Evolutionary conservation across 306 rosid genomes (phyloP).

Genomic region (Malus fusca): DNA sequence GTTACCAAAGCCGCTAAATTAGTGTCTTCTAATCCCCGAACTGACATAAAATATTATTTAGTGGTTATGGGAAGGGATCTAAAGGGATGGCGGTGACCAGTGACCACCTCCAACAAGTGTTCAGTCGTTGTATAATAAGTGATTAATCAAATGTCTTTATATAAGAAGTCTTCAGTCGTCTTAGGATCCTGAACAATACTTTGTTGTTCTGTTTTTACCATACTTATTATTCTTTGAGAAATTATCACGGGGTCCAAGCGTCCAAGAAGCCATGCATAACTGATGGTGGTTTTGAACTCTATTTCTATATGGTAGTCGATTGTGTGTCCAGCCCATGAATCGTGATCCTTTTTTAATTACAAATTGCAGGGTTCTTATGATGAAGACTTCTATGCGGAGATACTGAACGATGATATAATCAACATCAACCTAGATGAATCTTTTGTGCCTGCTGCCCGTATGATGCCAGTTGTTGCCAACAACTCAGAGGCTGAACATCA

Average conservation of each 20-base stretch:
- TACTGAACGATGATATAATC: conserved; percentile 76
- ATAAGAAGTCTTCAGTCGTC: not conserved
- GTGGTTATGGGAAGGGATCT: not conserved
- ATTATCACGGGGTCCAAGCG: not conserved
- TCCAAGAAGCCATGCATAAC: not conserved
- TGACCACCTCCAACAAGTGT: not conserved
- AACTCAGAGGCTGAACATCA: conserved; percentile 20
- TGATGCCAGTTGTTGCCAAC: not conserved
- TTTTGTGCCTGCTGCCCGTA: conserved; percentile 6
- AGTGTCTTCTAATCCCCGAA: not conserved
- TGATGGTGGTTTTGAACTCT: not conserved
- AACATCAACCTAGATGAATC: conserved; percentile 60
- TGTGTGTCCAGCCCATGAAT: not conserved
- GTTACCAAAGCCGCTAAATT: not conserved
- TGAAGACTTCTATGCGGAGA: conserved; percentile 73
- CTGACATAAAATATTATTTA: not conserved
- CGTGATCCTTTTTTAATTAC: not conserved
- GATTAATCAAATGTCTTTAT: not conserved
- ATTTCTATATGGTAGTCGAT: not conserved
- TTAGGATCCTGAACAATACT: not conserved
- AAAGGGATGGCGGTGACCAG: not conserved
- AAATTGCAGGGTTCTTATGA: conserved; percentile 44
- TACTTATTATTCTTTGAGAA: not conserved
- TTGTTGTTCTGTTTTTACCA: not conserved
- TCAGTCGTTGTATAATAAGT: not conserved